Evolutionary conservation across 371 early-diverging fungal genomes (phyloP).

Genomic region (Capniomyces stellatus): DNA sequence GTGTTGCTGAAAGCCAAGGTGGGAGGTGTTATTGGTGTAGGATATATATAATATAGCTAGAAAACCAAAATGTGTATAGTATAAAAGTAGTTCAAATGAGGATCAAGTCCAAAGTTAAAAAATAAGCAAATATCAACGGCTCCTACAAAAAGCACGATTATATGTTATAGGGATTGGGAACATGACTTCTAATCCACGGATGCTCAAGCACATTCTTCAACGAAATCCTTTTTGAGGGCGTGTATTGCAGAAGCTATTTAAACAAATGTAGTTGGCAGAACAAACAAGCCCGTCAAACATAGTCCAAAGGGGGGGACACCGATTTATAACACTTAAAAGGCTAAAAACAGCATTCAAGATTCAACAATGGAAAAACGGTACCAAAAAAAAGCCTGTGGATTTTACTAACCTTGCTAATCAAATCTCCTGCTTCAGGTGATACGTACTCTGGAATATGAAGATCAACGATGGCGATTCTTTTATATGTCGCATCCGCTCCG

Average conservation of each 20-base stretch:
- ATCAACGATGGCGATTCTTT: conserved; percentile 69
- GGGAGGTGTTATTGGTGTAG: too few species aligned
- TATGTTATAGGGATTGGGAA: conserved; percentile 3
- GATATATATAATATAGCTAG: too few species aligned
- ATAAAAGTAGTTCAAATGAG: too few species aligned
- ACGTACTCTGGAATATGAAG: conserved; percentile 65
- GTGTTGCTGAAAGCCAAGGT: too few species aligned
- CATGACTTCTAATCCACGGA: conserved; percentile 46
- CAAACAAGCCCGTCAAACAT: background rate
- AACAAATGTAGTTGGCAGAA: background rate
- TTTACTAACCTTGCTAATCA: conserved; percentile 35
- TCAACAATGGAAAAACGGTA: too few species aligned
- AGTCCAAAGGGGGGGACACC: background rate
- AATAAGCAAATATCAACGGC: too few species aligned
- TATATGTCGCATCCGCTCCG: conserved; percentile 53
- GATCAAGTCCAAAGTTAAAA: too few species aligned
- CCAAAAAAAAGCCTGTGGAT: too few species aligned
- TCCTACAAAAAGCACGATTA: too few species aligned
- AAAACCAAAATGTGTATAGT: too few species aligned
- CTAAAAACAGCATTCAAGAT: too few species aligned
- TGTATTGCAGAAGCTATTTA: conserved; percentile 39
- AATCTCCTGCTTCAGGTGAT: conserved; percentile 68
- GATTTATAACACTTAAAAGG: background rate
- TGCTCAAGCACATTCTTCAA: conserved; percentile 58
- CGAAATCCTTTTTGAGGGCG: conserved; percentile 53